Evolutionary conservation across 169 alveolate species (phyloP), one percentile per base, ranked within the genome.

Genomic region (Babesia divergens): DNA sequence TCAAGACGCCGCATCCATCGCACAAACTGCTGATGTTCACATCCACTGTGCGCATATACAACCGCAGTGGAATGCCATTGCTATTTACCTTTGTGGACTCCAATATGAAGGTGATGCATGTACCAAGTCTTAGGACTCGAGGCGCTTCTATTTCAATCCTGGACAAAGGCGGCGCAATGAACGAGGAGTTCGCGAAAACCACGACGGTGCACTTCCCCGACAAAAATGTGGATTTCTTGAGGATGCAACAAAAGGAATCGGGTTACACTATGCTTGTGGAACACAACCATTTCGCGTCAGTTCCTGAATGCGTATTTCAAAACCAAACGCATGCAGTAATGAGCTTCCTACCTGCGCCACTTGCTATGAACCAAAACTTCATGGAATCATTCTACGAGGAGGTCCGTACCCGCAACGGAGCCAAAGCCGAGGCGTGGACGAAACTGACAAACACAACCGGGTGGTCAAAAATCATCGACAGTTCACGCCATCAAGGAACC

Each of bases 1-100:
- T 91, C 29, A 60, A 84, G 68, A 82, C 91, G 8, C 95, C 95
- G 16, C 90, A 89, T 59, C 93, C 94, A 14, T 86, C 92, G 46
- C 90, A 86, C 75, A 91, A 91, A 83, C 75, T 91, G 71, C 74
- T 91, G 65, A 65, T 91, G 75, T 70, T 91, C 75, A 77, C 94
- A 3, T 83, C 94, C 35, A 89, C 94, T 0, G 92, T 91, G 68
- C 55, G 89, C 44, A 62, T 91, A 58, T 72, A 74, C 75, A 91
- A 91, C 74, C 65, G 85, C 66, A 75, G 93, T 55, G 95, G 94
- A 38, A 76, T 91, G 80, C 95, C 95, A 6, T 60, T 91, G 68
- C 83, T 87, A 55, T 50, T 91, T 37, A 74, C 89, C 24, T 91
- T 91, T 67, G 84, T 86, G 14, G 94, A 91, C 65, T 72, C 53